A percentile compares a stretch with the other conserved stretches of the same genome.
Conservation (phyloP, 345 rosid species). For the Corymbia maculata region DNA sequence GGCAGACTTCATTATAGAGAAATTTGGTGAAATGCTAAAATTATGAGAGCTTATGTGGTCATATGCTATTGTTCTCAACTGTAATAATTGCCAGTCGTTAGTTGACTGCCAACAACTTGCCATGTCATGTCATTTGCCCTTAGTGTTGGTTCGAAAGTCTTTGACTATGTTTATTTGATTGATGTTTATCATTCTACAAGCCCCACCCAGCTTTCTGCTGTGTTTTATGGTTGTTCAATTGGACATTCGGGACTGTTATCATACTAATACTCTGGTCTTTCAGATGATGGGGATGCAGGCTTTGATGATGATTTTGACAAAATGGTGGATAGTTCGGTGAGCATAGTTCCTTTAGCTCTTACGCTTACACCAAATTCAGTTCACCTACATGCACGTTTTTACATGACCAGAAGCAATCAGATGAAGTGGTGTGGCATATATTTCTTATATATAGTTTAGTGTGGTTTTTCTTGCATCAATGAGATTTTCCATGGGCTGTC, state of each 20-base stretch:
- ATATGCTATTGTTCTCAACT: neutral
- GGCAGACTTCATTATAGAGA: neutral
- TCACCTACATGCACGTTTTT: neutral
- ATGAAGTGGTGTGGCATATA: neutral
- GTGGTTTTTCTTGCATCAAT: neutral
- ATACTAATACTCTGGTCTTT: neutral
- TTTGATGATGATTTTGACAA: conserved; percentile 46
- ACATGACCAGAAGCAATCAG: neutral
- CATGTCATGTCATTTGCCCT: neutral
- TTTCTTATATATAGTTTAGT: neutral
- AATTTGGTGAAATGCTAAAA: neutral
- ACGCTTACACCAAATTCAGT: neutral
- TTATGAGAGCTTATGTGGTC: neutral
- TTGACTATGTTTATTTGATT: neutral
- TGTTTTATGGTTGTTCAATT: neutral
- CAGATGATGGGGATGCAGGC: conserved; percentile 36
- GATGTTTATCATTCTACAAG: neutral
- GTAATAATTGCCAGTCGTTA: neutral
- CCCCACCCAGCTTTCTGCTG: neutral
- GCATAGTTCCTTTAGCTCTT: conserved; percentile 1
- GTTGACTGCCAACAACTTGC: neutral
- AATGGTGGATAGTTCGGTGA: conserved; percentile 37
- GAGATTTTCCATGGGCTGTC: neutral
- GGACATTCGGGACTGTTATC: neutral
- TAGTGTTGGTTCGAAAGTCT: neutral